phyloP scores from a whole-genome alignment of 805 yeast genomes.

The Henningerozyma blattae region DNA sequence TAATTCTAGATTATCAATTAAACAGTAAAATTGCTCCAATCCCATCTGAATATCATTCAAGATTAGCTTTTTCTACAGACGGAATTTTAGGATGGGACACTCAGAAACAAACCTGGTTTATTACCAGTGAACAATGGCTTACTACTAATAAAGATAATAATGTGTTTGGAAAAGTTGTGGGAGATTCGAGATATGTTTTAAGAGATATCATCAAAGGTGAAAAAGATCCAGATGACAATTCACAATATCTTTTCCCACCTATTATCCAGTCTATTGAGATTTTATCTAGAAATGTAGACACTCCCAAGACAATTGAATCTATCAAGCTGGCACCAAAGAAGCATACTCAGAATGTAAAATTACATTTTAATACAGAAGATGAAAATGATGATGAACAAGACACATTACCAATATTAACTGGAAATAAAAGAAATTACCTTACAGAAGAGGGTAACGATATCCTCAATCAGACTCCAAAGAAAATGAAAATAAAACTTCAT shows the following conservation, averaged over 20 bases:
- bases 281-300: background rate
- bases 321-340: background rate
- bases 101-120: constrained; percentile 26
- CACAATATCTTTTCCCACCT: constrained; percentile 41
- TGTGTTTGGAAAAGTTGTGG: constrained; percentile 47
- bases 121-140: constrained; percentile 38
- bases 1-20: background rate
- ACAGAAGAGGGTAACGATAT: constrained; percentile 7
- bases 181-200: constrained; percentile 42
- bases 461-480: constrained; percentile 14
- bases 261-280: constrained; percentile 28
- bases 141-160: constrained; percentile 32
- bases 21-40: constrained; percentile 3
- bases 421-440: no score
- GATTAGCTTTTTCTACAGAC: constrained; percentile 38
- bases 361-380: no score
- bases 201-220: constrained; percentile 39
- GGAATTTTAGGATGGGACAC: constrained; percentile 45
- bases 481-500: constrained; percentile 7
- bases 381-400: constrained; percentile 28
- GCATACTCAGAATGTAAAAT: no score
- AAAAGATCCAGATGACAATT: constrained; percentile 27
- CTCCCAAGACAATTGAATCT: background rate
- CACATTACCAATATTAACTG: no score
- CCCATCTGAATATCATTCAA: constrained; percentile 34